A percentile compares a stretch with the other conserved stretches of the same genome.
phyloP scores from a whole-genome alignment of 345 rosid genomes.

The Bruguiera parviflora region DNA sequence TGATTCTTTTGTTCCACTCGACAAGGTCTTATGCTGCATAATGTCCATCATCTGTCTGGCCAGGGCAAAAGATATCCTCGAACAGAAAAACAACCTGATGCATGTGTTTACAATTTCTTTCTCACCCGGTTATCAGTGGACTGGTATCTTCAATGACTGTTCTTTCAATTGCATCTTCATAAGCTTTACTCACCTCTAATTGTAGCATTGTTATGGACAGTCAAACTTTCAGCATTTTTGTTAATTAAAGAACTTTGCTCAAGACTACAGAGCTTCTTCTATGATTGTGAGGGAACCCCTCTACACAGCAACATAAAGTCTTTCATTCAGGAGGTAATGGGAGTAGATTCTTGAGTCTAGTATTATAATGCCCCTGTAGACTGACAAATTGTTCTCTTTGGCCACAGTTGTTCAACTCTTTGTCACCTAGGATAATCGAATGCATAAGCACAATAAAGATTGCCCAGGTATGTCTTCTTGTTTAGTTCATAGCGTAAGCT shows the following conservation, averaged over 20 bases:
- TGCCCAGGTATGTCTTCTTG: constrained; percentile 63
- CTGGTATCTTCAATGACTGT: constrained; percentile 46
- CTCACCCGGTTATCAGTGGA: constrained; percentile 76
- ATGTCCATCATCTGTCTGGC: constrained; percentile 68
- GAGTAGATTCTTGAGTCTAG: background rate
- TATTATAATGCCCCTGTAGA: constrained; percentile 5
- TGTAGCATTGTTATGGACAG: constrained; percentile 41
- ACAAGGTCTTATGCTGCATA: constrained; percentile 65
- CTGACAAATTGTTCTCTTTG: constrained; percentile 20
- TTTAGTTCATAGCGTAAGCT: background rate
- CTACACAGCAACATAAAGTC: constrained; percentile 32
- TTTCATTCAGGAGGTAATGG: constrained; percentile 63
- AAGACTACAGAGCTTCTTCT: constrained; percentile 41
- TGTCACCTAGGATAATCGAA: constrained; percentile 57
- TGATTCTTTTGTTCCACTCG: constrained; percentile 50
- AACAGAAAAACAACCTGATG: constrained; percentile 53
- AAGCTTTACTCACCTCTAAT: constrained; percentile 5
- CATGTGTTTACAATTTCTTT: constrained; percentile 43
- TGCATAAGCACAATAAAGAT: constrained; percentile 76
- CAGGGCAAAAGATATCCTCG: constrained; percentile 45
- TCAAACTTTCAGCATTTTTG: constrained; percentile 67
- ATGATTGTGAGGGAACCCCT: constrained; percentile 35
- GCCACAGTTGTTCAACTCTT: constrained; percentile 55
- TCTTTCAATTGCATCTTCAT: background rate
- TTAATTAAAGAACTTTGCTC: constrained; percentile 69